These are phyloP conservation scores for Saturnispora besseyi DNA, from an alignment of 805 yeast genomes.

Conservation along the genomic window DNA sequence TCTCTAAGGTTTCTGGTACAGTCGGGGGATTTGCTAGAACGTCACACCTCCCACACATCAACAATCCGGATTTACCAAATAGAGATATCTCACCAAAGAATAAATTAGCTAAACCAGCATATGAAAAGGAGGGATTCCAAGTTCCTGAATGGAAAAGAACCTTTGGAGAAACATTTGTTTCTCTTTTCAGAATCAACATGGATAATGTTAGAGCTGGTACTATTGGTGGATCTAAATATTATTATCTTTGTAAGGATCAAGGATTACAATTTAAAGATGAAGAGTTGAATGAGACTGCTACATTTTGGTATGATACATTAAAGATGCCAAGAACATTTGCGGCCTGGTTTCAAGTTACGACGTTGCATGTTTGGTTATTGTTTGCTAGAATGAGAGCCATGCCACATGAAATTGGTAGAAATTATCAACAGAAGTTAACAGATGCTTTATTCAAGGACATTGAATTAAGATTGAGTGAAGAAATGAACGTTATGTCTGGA, in stretches of 20 bases:
- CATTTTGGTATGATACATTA: constrained; percentile 77
- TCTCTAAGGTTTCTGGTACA: background rate
- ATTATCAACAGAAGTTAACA: constrained; percentile 85
- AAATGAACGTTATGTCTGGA: constrained; percentile 74
- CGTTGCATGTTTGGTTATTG: constrained; percentile 87
- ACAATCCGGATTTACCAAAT: constrained; percentile 27
- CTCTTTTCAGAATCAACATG: constrained; percentile 71
- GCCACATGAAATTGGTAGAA: constrained; percentile 82
- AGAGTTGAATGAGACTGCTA: constrained; percentile 61
- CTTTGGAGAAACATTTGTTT: constrained; percentile 57
- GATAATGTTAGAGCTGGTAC: constrained; percentile 90
- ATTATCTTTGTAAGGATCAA: constrained; percentile 79
- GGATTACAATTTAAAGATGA: constrained; percentile 72
- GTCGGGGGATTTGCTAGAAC: constrained; percentile 23
- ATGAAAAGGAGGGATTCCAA: constrained; percentile 23
- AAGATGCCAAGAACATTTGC: constrained; percentile 79
- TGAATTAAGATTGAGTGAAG: constrained; percentile 76
- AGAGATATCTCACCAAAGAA: constrained; percentile 29
- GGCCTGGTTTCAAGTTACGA: constrained; percentile 94
- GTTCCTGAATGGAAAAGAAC: constrained; percentile 44
- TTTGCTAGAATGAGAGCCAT: constrained; percentile 93
- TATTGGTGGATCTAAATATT: constrained; percentile 82
- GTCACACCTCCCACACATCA: constrained; percentile 28
- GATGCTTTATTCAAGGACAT: constrained; percentile 87
- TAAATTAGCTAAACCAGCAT: constrained; percentile 23